Percentiles rank a stretch among this genome's conserved stretches.
Conservation (phyloP, 2,329 filamentous ascomycete species). For the Clonostachys rhizophaga region DNA sequence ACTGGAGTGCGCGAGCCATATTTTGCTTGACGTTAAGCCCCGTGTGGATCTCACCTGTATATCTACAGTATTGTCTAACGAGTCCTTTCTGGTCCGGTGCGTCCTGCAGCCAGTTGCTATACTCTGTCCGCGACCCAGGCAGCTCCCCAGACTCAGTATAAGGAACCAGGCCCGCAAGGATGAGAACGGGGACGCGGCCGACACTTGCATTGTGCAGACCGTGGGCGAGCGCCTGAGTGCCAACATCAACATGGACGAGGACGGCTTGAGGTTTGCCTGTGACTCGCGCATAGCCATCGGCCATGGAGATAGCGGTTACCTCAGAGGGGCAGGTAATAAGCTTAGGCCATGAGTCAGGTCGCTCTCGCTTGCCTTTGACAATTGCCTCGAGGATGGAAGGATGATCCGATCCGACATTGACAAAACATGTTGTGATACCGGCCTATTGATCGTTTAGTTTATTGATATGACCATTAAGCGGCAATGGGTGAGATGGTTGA, state of each 20-base stretch:
- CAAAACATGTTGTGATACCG: slow-evolving; percentile 12
- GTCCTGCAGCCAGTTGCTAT: slow-evolving; percentile 85
- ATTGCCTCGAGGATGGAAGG: slow-evolving; percentile 78
- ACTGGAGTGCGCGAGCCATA: slow-evolving; percentile 79
- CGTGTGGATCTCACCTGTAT: slow-evolving; percentile 76
- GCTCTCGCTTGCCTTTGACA: slow-evolving; percentile 68
- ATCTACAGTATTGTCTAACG: slow-evolving; percentile 80
- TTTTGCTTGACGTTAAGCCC: slow-evolving; percentile 86
- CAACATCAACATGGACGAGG: slow-evolving; percentile 77
- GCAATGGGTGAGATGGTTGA: too few species aligned
- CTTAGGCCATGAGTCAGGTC: slow-evolving; percentile 58
- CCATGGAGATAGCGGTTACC: slow-evolving; percentile 79
- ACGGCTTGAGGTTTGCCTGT: slow-evolving; percentile 72
- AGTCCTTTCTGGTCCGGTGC: slow-evolving; percentile 79
- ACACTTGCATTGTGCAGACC: slow-evolving; percentile 77
- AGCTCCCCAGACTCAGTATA: slow-evolving; percentile 76
- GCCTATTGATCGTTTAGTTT: too few species aligned
- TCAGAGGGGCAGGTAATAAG: slow-evolving; percentile 81
- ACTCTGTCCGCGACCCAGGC: slow-evolving; percentile 73
- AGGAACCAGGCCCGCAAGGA: slow-evolving; percentile 75
- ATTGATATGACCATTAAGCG: too few species aligned
- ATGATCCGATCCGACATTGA: slow-evolving; percentile 68
- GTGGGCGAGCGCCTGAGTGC: slow-evolving; percentile 72
- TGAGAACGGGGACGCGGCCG: slow-evolving; percentile 68
- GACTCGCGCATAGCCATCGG: slow-evolving; percentile 72